Conservation (phyloP, 2,329 filamentous ascomycete genomes). For the Pseudogymnoascus sp. region DNA sequence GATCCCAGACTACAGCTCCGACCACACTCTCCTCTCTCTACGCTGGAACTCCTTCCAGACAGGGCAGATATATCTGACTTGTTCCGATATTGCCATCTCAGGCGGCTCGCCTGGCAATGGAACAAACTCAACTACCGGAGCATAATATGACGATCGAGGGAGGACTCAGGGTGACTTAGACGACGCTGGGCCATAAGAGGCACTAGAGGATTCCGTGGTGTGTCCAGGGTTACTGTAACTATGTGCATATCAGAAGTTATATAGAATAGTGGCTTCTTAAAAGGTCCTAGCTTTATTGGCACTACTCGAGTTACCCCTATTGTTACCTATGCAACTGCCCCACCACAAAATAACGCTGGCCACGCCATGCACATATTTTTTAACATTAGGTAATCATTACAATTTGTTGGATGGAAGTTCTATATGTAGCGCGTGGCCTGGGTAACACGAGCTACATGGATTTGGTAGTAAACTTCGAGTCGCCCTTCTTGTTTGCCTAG, state of each 20-base stretch:
- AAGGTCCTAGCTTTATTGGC: neutral
- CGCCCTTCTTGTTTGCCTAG: too few species aligned
- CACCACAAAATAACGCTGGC: neutral
- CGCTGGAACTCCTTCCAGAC: slow-evolving; percentile 49
- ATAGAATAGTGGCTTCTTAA: neutral
- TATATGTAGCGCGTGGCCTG: neutral
- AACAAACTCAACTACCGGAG: neutral
- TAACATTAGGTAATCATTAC: too few species aligned
- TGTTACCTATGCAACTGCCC: neutral
- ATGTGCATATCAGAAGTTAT: neutral
- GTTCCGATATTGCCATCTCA: slow-evolving; percentile 42
- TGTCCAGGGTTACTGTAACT: neutral
- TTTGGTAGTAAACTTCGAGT: too few species aligned
- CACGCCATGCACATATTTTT: too few species aligned
- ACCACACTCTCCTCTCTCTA: slow-evolving; percentile 44
- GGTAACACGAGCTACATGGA: too few species aligned
- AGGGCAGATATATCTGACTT: slow-evolving; percentile 43
- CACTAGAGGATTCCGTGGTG: neutral
- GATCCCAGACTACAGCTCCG: slow-evolving; percentile 31
- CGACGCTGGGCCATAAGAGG: neutral
- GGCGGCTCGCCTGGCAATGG: neutral
- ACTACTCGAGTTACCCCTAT: neutral
- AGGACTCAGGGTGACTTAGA: neutral
- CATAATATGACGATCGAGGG: neutral
- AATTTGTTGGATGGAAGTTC: neutral